phyloP scores from a whole-genome alignment of 2,329 filamentous ascomycete species.

The Cladosporium sphaerospermum region DNA sequence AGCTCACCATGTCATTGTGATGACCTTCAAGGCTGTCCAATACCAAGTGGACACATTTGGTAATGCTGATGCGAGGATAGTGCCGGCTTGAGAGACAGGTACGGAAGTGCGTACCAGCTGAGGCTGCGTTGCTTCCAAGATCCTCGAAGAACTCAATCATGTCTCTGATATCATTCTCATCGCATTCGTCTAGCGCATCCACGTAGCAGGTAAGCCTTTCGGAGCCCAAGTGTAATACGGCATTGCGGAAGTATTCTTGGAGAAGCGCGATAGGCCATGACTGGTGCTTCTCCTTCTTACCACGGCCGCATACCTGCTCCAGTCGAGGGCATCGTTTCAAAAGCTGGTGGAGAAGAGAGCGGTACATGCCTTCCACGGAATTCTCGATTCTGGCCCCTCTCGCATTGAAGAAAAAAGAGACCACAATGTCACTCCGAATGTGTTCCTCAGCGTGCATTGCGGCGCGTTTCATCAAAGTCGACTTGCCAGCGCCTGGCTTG shows the following conservation, averaged over 20 bases:
- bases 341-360: slow-evolving; percentile 45
- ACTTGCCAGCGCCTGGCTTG: slow-evolving; percentile 36
- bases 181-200: slow-evolving; percentile 44
- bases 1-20: not conserved
- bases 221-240: not conserved
- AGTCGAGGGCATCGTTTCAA: slow-evolving; percentile 21
- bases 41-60: not conserved
- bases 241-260: not conserved
- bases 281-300: too few species aligned
- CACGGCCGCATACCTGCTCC: too few species aligned
- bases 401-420: slow-evolving; percentile 48
- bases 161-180: slow-evolving; percentile 32
- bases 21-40: not conserved
- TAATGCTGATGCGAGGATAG: slow-evolving; percentile 23
- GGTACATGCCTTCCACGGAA: slow-evolving; percentile 40
- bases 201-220: slow-evolving; percentile 32
- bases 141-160: slow-evolving; percentile 35
- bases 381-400: slow-evolving; percentile 41
- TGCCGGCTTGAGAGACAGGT: slow-evolving; percentile 40
- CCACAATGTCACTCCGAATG: slow-evolving; percentile 16
- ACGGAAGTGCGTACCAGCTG: slow-evolving; percentile 15
- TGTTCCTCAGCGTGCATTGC: slow-evolving; percentile 11
- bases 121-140: slow-evolving; percentile 18
- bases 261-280: not conserved
- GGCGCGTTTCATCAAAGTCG: slow-evolving; percentile 32